Conservation (phyloP, 331 rosid genomes). For the Pyracantha coccinea region DNA sequence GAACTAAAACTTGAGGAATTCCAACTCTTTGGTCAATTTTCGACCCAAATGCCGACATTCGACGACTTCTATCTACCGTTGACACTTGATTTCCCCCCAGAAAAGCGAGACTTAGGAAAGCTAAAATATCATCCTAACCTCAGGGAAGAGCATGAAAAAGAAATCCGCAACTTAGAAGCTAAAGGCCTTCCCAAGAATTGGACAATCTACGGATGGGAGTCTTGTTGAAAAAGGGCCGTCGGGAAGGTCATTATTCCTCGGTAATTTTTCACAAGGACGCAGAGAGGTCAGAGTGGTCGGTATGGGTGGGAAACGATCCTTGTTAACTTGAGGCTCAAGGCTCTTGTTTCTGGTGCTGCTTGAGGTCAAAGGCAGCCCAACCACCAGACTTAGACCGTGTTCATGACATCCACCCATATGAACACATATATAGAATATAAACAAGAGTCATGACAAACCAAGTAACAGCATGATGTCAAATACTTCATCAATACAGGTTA, state of each 20-base stretch:
- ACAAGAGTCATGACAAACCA: not conserved
- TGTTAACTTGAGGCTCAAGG: constrained; percentile 24
- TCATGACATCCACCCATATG: constrained; percentile 37
- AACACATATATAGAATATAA: not conserved
- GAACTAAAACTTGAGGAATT: no score
- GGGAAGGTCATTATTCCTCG: constrained; percentile 12
- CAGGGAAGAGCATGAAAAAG: no score
- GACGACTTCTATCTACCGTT: no score
- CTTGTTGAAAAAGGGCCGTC: not conserved
- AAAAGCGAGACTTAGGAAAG: no score
- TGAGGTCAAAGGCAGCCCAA: constrained; percentile 71
- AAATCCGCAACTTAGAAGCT: no score
- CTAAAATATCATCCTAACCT: no score
- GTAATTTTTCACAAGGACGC: constrained; percentile 14
- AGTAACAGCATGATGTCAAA: not conserved
- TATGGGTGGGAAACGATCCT: constrained; percentile 61
- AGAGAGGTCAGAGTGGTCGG: constrained; percentile 17
- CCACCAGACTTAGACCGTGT: constrained; percentile 52
- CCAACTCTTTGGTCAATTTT: no score
- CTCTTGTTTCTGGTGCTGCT: constrained; percentile 43
- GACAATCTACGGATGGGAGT: no score
- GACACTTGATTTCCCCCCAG: no score
- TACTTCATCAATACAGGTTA: not conserved
- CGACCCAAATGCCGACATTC: no score
- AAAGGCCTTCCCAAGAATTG: no score